A percentile compares a stretch with the other conserved stretches of the same genome.
Conservation (phyloP, 2,329 filamentous ascomycete genomes). For the Incumbomyces lentus region DNA sequence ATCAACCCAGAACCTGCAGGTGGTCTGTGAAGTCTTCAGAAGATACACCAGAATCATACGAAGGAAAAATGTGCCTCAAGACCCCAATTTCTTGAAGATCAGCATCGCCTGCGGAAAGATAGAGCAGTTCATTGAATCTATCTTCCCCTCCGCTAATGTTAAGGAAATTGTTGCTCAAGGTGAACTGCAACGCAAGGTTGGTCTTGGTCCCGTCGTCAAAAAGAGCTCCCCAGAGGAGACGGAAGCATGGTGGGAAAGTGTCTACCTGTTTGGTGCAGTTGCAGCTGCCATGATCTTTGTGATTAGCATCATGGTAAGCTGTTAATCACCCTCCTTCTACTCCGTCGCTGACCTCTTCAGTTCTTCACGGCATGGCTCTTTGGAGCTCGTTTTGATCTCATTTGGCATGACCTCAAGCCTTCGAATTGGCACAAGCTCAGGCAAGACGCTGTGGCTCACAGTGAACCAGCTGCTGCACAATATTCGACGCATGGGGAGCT, state of each 20-base stretch:
- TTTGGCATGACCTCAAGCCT: constrained; percentile 38
- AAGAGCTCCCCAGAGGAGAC: constrained; percentile 38
- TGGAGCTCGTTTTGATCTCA: constrained; percentile 72
- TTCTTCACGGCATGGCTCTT: constrained; percentile 66
- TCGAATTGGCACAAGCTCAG: constrained; percentile 1
- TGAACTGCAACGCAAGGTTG: constrained; percentile 42
- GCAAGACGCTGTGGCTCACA: background rate
- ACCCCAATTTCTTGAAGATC: constrained; percentile 86
- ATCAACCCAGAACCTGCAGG: constrained; percentile 77
- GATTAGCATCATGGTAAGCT: constrained; percentile 67
- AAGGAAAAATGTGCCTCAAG: constrained; percentile 84
- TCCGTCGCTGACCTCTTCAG: constrained; percentile 36
- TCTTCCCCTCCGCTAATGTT: constrained; percentile 77
- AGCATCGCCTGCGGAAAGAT: constrained; percentile 83
- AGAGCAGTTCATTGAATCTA: constrained; percentile 58
- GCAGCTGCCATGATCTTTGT: constrained; percentile 60
- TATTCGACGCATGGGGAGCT: background rate
- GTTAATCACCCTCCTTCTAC: background rate
- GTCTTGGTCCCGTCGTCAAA: constrained; percentile 29
- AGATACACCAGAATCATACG: constrained; percentile 71
- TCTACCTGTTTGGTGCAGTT: constrained; percentile 57
- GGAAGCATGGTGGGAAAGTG: constrained; percentile 45
- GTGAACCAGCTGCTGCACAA: background rate
- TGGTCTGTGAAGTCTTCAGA: constrained; percentile 74
- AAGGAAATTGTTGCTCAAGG: constrained; percentile 42